Evolutionary conservation across 1,284 basidiomycete species (phyloP).

Genomic region (Papiliotrema flavescens): DNA sequence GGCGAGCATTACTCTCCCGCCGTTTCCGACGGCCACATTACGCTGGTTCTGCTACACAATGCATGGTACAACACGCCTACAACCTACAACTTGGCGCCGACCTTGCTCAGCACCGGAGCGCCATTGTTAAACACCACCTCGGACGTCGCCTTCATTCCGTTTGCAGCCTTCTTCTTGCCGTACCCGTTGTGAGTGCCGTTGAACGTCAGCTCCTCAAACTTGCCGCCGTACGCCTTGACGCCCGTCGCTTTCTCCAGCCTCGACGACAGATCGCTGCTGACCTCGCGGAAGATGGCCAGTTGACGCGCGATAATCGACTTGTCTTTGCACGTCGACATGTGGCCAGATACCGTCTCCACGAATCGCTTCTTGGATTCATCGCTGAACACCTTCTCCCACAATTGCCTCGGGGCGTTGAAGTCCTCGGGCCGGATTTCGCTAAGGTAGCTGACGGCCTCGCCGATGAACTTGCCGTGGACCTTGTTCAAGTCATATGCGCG

Average conservation of each 20-base stretch:
- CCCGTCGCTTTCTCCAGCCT: constrained; percentile 71
- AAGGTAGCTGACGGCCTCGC: constrained; percentile 68
- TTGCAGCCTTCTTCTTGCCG: constrained; percentile 32
- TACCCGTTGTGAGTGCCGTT: constrained; percentile 49
- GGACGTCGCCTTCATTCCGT: constrained; percentile 24
- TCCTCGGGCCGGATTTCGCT: constrained; percentile 66
- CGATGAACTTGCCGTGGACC: constrained; percentile 71
- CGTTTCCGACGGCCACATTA: too few species aligned
- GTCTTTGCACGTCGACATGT: constrained; percentile 66
- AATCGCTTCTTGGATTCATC: constrained; percentile 65
- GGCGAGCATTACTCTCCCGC: too few species aligned
- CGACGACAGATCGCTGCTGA: constrained; percentile 67
- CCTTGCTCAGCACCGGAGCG: constrained; percentile 11
- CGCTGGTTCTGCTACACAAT: too few species aligned
- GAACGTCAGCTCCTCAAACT: constrained; percentile 52
- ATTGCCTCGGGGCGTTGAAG: not conserved
- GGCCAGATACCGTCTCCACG: constrained; percentile 70
- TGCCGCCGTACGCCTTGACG: constrained; percentile 40
- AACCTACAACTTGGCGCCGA: not conserved
- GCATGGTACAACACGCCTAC: too few species aligned
- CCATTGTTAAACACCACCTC: constrained; percentile 33
- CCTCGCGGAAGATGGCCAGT: constrained; percentile 74
- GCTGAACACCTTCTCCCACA: constrained; percentile 74
- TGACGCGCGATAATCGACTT: constrained; percentile 64
- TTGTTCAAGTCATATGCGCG: constrained; percentile 36